Evolutionary conservation across 441 rosid species (phyloP).

Genomic region (Arabidopsis lyrata): DNA sequence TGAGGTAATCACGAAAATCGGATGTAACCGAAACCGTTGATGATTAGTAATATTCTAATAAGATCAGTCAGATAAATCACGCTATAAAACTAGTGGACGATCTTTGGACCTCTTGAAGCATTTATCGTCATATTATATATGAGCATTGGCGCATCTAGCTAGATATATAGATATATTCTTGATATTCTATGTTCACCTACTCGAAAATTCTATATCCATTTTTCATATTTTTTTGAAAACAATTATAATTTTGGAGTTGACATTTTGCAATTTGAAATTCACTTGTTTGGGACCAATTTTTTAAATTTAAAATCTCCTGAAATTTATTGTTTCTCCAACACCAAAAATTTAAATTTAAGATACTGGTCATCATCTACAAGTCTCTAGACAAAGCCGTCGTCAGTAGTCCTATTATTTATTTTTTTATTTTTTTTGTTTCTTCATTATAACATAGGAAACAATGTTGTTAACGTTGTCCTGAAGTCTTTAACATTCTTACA

Average conservation of each 20-base stretch:
- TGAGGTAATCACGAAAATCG: conserved; percentile 31
- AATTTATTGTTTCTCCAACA: not conserved
- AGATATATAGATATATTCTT: conserved; percentile 6
- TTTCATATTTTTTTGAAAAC: not conserved
- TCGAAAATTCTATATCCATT: conserved; percentile 21
- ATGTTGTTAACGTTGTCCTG: not conserved
- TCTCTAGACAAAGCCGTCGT: not conserved
- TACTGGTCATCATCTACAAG: conserved; percentile 12
- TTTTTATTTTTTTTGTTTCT: not conserved
- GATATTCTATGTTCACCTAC: conserved; percentile 21
- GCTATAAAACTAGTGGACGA: conserved; percentile 36
- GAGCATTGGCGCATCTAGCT: conserved; percentile 17
- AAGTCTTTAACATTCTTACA: conserved; percentile 3
- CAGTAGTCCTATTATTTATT: not conserved
- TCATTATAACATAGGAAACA: not conserved
- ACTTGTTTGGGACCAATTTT: conserved; percentile 19
- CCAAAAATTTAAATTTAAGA: not conserved
- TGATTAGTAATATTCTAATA: conserved; percentile 37
- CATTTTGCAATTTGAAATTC: conserved; percentile 28
- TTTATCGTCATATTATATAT: conserved; percentile 24
- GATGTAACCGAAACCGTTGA: conserved; percentile 45
- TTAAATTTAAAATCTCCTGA: not conserved
- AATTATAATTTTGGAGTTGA: not conserved
- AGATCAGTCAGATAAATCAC: conserved; percentile 29
- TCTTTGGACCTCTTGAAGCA: conserved; percentile 39